A percentile compares a stretch with the other conserved stretches of the same genome.
Conservation (phyloP, 371 early-diverging fungal species). For the Dentiscutata heterogama region DNA sequence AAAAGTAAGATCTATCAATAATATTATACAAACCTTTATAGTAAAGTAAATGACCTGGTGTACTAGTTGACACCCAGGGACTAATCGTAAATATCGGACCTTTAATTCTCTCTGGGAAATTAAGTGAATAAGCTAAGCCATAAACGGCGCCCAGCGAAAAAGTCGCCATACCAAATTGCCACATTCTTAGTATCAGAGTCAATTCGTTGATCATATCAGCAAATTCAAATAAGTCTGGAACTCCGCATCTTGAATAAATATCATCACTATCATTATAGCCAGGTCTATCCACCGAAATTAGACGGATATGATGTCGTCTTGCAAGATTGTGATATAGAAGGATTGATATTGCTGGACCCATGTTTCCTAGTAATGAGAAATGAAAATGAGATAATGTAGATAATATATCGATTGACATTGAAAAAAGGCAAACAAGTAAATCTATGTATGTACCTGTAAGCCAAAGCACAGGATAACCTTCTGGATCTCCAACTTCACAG, state of each 20-base stretch:
- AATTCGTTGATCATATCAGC: slow-evolving; percentile 43
- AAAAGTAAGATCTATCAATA: no score
- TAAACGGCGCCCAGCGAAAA: slow-evolving; percentile 44
- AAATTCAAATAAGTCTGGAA: slow-evolving; percentile 44
- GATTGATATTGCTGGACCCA: slow-evolving; percentile 42
- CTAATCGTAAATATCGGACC: slow-evolving; percentile 37
- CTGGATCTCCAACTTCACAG: slow-evolving; percentile 37
- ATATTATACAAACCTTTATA: slow-evolving; percentile 13
- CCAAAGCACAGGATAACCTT: slow-evolving; percentile 44
- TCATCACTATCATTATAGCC: slow-evolving; percentile 42
- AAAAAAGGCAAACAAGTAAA: background rate
- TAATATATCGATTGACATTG: no score
- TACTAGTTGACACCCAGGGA: slow-evolving; percentile 43
- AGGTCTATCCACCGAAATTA: slow-evolving; percentile 41
- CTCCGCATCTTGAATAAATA: slow-evolving; percentile 29
- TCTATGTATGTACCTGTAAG: slow-evolving; percentile 31
- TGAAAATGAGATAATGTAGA: no score
- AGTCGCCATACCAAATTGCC: slow-evolving; percentile 36
- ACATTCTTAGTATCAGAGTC: slow-evolving; percentile 33
- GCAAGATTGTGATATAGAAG: slow-evolving; percentile 42
- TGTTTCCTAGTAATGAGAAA: slow-evolving; percentile 29
- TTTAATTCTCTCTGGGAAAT: slow-evolving; percentile 39
- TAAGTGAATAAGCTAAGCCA: slow-evolving; percentile 39
- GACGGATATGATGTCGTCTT: slow-evolving; percentile 27
- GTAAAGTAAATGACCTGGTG: slow-evolving; percentile 33